A percentile compares a stretch with the other conserved stretches of the same genome.
These are phyloP conservation scores for Ampelomyces quisqualis DNA, from an alignment of 2,329 filamentous ascomycete genomes.

Conservation along the genomic window DNA sequence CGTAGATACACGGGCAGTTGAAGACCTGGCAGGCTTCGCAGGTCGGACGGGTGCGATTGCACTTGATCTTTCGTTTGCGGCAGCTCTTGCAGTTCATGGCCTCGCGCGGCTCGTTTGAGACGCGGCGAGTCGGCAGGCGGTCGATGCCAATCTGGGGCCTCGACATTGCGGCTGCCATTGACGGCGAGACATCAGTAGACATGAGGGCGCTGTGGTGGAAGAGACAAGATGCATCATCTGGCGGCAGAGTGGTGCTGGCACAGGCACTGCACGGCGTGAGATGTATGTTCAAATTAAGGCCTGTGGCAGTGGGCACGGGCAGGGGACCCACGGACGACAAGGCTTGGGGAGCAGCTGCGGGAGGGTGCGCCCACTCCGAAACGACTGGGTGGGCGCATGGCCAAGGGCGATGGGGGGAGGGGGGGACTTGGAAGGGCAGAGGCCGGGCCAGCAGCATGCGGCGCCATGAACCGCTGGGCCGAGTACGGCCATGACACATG, in stretches of 20 bases:
- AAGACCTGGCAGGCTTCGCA: slow-evolving; percentile 90
- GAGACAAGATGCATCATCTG: slow-evolving; percentile 39
- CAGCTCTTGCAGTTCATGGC: slow-evolving; percentile 97
- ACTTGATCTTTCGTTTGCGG: slow-evolving; percentile 94
- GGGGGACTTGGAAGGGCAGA: neutral
- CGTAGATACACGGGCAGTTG: slow-evolving; percentile 84
- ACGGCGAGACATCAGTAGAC: slow-evolving; percentile 36
- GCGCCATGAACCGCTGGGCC: slow-evolving; percentile 14
- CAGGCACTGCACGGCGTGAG: slow-evolving; percentile 32
- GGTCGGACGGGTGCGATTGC: slow-evolving; percentile 78
- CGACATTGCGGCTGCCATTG: slow-evolving; percentile 56
- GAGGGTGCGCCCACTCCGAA: slow-evolving; percentile 33
- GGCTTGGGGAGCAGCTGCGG: slow-evolving; percentile 36
- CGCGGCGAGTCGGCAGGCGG: slow-evolving; percentile 68
- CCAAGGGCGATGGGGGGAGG: slow-evolving; percentile 6
- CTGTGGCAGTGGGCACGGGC: slow-evolving; percentile 32
- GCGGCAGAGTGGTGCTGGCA: slow-evolving; percentile 18
- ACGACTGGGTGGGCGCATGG: slow-evolving; percentile 28
- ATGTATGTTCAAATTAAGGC: slow-evolving; percentile 45
- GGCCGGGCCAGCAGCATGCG: slow-evolving; percentile 27
- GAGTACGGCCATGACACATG: slow-evolving; percentile 2
- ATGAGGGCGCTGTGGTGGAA: slow-evolving; percentile 24
- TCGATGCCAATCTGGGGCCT: slow-evolving; percentile 80
- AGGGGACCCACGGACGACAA: slow-evolving; percentile 32
- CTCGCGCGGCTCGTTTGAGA: slow-evolving; percentile 76